Percentiles rank a stretch among this genome's conserved stretches.
These are phyloP conservation scores for Prunella vulgaris DNA, from an alignment of 257 asterid species.

Conservation along the genomic window DNA sequence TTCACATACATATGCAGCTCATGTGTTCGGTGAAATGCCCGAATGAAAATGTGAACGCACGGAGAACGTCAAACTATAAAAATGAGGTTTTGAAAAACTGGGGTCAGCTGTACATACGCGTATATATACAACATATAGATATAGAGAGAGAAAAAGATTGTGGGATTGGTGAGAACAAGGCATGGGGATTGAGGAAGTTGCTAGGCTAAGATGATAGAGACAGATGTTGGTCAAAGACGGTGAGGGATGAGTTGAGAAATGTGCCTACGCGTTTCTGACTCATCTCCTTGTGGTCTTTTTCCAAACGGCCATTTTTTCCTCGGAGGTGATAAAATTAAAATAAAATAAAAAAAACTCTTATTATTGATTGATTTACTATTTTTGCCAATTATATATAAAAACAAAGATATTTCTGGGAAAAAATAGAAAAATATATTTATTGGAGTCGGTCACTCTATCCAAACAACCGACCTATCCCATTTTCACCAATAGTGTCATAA, in stretches of 20 bases:
- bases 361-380: no score
- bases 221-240: conserved; percentile 22
- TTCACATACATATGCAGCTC: conserved; percentile 24
- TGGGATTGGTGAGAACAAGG: conserved; percentile 42
- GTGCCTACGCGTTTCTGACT: conserved; percentile 22
- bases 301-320: not conserved
- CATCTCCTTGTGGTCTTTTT: not conserved
- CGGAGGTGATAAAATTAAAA: no score
- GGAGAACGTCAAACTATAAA: conserved; percentile 20
- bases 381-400: no score
- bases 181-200: conserved; percentile 35
- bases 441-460: no score
- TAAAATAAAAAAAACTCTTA: no score
- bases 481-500: no score
- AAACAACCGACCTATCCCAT: no score
- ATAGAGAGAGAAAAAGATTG: not conserved
- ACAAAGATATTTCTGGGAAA: no score
- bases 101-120: conserved; percentile 6
- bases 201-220: conserved; percentile 15
- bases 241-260: conserved; percentile 21
- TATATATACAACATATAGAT: not conserved
- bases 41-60: conserved; percentile 46
- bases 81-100: conserved; percentile 21
- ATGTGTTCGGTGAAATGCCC: conserved; percentile 37
- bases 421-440: no score